These are phyloP conservation scores for Coprinopsis strossmayeri DNA, from an alignment of 768 basidiomycete genomes.

Conservation along the genomic window DNA sequence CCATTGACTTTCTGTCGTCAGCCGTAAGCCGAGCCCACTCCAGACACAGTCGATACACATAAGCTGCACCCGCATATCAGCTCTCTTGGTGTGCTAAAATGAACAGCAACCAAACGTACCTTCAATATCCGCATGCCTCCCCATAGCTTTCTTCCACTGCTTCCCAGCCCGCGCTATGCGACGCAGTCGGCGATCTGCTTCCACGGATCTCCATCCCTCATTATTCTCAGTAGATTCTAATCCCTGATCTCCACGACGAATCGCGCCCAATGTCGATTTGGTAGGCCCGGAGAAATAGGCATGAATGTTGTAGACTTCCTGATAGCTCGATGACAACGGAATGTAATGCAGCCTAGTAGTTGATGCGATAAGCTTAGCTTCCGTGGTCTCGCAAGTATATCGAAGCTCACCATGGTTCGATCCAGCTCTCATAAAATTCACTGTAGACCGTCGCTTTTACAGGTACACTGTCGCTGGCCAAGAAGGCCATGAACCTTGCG, in stretches of 20 bases:
- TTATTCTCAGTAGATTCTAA: slow-evolving; percentile 12
- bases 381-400: neutral
- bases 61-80: slow-evolving; percentile 31
- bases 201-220: slow-evolving; percentile 31
- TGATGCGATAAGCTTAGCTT: neutral
- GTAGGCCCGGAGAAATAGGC: slow-evolving; percentile 90
- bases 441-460: slow-evolving; percentile 82
- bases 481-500: slow-evolving; percentile 71
- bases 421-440: slow-evolving; percentile 83
- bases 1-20: slow-evolving; percentile 78
- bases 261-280: slow-evolving; percentile 36
- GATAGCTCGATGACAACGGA: slow-evolving; percentile 79
- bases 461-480: slow-evolving; percentile 78
- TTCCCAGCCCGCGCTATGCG: slow-evolving; percentile 91
- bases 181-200: slow-evolving; percentile 67
- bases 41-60: slow-evolving; percentile 80
- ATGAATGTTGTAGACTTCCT: slow-evolving; percentile 90
- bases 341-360: slow-evolving; percentile 86
- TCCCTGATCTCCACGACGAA: neutral
- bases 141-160: slow-evolving; percentile 83
- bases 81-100: neutral
- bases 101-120: slow-evolving; percentile 38
- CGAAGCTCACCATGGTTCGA: slow-evolving; percentile 17
- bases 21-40: slow-evolving; percentile 85
- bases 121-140: slow-evolving; percentile 87